Evolutionary conservation across 1,284 basidiomycete genomes (phyloP).

Genomic region (Volvariella surrecta): DNA sequence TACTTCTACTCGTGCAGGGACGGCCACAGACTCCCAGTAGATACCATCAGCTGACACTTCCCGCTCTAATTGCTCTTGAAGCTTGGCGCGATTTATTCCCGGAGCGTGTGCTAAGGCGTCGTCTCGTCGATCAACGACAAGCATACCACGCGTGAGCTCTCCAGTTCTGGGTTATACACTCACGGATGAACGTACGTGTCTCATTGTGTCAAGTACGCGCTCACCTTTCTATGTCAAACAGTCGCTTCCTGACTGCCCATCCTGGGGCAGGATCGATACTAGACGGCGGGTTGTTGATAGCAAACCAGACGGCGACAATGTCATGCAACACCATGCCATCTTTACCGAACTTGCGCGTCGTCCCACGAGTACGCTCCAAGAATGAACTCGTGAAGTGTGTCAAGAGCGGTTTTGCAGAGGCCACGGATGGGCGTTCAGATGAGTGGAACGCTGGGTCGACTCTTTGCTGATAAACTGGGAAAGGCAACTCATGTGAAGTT

Average conservation of each 20-base stretch:
- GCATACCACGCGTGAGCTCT: conserved; percentile 64
- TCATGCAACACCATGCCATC: conserved; percentile 86
- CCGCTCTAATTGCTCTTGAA: conserved; percentile 41
- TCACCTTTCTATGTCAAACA: conserved; percentile 65
- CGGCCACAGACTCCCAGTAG: conserved; percentile 36
- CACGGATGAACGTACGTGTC: no score
- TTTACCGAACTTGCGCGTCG: conserved; percentile 65
- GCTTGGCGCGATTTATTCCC: conserved; percentile 52
- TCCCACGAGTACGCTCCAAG: conserved; percentile 63
- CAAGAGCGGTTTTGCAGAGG: conserved; percentile 42
- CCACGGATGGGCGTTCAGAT: conserved; percentile 34
- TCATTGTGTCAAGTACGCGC: conserved; percentile 11
- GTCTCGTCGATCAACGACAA: conserved; percentile 62
- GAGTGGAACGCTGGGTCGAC: conserved; percentile 51
- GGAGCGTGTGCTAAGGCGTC: conserved; percentile 50
- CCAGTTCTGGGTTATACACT: conserved; percentile 29
- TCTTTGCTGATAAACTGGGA: conserved; percentile 44
- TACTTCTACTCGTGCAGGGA: conserved; percentile 46
- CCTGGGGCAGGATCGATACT: conserved; percentile 28
- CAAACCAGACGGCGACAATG: conserved; percentile 76
- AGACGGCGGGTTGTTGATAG: conserved; percentile 54
- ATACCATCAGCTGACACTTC: conserved; percentile 21
- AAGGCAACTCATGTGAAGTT: conserved; percentile 70
- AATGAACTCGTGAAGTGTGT: conserved; percentile 75
- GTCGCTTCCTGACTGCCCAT: conserved; percentile 45